phyloP scores from a whole-genome alignment of 768 basidiomycete species.

The Auriscalpium microsporum region DNA sequence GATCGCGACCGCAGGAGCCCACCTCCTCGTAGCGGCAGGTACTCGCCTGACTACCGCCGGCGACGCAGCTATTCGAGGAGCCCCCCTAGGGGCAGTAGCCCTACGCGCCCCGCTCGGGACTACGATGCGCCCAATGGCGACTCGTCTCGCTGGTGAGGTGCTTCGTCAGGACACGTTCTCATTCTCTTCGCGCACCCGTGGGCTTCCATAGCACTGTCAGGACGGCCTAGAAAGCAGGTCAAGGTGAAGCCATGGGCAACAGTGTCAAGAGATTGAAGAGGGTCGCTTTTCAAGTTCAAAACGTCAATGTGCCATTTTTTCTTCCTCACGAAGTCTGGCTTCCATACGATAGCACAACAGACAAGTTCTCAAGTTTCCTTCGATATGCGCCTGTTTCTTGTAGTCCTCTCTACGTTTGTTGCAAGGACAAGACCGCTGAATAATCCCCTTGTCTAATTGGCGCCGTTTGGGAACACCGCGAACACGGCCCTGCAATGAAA shows the following conservation, averaged over 20 bases:
- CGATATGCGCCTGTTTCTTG: conserved; percentile 46
- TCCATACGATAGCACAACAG: conserved; percentile 45
- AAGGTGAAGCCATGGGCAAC: conserved; percentile 36
- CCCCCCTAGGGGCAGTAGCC: conserved; percentile 67
- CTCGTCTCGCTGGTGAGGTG: conserved; percentile 54
- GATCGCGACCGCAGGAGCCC: conserved; percentile 77
- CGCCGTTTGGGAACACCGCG: not conserved
- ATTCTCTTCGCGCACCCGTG: conserved; percentile 1
- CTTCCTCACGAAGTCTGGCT: conserved; percentile 21
- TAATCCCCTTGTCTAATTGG: not conserved
- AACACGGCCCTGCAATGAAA: not conserved
- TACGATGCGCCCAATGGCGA: conserved; percentile 38
- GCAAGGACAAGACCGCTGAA: conserved; percentile 15
- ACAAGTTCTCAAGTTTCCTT: conserved; percentile 63
- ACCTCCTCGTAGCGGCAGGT: conserved; percentile 49
- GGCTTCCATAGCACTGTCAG: conserved; percentile 14
- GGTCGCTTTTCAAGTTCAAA: conserved; percentile 33
- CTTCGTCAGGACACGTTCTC: conserved; percentile 16
- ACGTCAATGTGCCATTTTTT: conserved; percentile 41
- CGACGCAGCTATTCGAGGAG: conserved; percentile 74
- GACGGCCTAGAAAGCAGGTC: conserved; percentile 15
- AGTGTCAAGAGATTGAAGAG: conserved; percentile 32
- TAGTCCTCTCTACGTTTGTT: conserved; percentile 37
- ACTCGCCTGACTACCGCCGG: conserved; percentile 71
- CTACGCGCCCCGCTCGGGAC: conserved; percentile 31